These are phyloP conservation scores for Phyllosticta citrichinensis DNA, from an alignment of 2,329 filamentous ascomycete species.

Conservation along the genomic window DNA sequence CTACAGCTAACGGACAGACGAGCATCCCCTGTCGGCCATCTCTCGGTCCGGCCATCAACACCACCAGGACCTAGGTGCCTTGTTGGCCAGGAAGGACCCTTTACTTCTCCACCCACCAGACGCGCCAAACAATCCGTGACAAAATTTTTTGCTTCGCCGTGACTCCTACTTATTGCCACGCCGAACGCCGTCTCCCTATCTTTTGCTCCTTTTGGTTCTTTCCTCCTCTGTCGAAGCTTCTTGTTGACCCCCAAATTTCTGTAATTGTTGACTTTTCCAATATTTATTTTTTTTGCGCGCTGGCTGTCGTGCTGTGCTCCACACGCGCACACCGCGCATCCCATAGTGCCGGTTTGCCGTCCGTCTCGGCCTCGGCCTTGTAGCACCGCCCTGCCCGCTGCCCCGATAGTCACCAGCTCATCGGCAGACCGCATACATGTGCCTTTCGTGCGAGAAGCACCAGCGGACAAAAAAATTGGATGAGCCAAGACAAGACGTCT, in stretches of 20 bases:
- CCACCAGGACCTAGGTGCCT: not conserved
- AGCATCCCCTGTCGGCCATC: not conserved
- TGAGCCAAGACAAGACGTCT: too few relatives aligned
- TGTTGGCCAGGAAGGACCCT: not conserved
- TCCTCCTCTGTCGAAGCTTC: not conserved
- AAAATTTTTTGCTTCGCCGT: not conserved
- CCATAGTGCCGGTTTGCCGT: not conserved
- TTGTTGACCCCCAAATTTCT: not conserved
- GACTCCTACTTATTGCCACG: too few relatives aligned
- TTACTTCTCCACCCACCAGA: not conserved
- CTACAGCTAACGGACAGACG: too few relatives aligned
- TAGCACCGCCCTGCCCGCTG: not conserved
- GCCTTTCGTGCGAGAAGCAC: not conserved
- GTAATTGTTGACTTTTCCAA: not conserved
- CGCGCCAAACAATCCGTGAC: not conserved
- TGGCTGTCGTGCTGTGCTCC: not conserved
- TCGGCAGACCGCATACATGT: not conserved
- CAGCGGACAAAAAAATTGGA: too few relatives aligned
- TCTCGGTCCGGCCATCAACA: not conserved
- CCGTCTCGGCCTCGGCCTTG: not conserved
- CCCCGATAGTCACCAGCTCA: not conserved
- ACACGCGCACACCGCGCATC: not conserved
- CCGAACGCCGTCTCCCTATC: not conserved
- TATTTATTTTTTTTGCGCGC: too few relatives aligned
- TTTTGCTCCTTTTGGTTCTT: not conserved